Evolutionary conservation across 2,329 filamentous ascomycete genomes (phyloP), one percentile per base, ranked within the genome.

Genomic region (Diatrype stigma): DNA sequence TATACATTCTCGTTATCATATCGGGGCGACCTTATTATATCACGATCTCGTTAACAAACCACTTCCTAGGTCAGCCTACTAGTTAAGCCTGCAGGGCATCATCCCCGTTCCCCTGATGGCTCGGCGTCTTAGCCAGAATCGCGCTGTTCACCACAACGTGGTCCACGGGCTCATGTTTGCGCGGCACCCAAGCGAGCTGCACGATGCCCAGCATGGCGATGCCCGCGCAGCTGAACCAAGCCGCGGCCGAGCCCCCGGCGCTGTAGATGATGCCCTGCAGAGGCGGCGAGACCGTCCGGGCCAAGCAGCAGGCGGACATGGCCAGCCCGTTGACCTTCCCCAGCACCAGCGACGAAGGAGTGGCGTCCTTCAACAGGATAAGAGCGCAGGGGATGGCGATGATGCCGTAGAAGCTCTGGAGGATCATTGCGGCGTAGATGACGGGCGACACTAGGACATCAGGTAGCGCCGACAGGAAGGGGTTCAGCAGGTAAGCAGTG

Each of bases 261-360:
- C 82, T 81, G 59, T 89, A 90, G 4, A 90, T 73, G 30, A 84
- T 75, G 2, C 86, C 86, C 2, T 84, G 83, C 26, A 89, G 68
- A 0, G 86, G 86, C 21, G 85, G 86, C 1, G 85, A 84, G 37
- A 89, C 64, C 0, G 84, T 89, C n/a, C 86, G 77, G 52, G 84
- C 85, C 4, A 83, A 80, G 19, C 86, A 87, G n/a, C 85, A 86
- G 2, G 82, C 85, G 2, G 82, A 86, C 53, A 87, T 87, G 45
- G 86, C 85, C 8, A 89, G 70, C 0, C 86, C 86, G 56, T 90
- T 90, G 65, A 90, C 86, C 59, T 81, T 84, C 1, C 86, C 86
- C 16, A 90, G 73, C 5, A 82, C 78, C 1, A 75, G 77, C 3
- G 81, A 73, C 4, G 80, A 78, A 0, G 85, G 84, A 3, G 83